Evolutionary conservation across 495 filamentous ascomycete genomes (phyloP), one percentile per base, ranked within the genome.

Genomic region (Monascus purpureus): DNA sequence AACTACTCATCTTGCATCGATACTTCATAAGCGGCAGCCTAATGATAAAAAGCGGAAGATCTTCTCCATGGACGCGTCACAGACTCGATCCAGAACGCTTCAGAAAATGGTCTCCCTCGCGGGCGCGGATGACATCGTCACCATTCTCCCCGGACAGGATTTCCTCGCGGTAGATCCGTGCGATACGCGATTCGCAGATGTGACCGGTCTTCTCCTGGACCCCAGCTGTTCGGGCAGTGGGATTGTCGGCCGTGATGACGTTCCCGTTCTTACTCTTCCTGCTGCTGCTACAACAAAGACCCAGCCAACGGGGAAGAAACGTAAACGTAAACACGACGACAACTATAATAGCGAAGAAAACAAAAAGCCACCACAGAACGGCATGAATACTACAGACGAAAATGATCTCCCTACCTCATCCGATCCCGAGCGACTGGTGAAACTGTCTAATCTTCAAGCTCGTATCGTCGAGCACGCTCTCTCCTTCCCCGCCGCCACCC

Each of bases 151-250:
- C 0, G 78, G 75, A 0, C 67, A 77, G 35, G 88, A 97, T 45
- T 96, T 95, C 46, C 57, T 95, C 2, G 71, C 67, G 4, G 57
- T 80, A 1, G 67, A 86, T 40, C 84, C 88, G 0, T 38, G 52
- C 6, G 63, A 67, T 26, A 26, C 43, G 1, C 60, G 55, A 5
- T 70, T 74, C 37, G 48, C 50, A 7, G 57, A 69, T 8, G 82
- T 94, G 4, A 68, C 71, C 0, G 77, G 77, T 8, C 53, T 97
- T 15, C 58, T 97, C 3, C 69, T 97, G 0, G 92, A 97, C 51
- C 90, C 90, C 0, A 88, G 80, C 42, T 97, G 90, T 44, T 93
- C 85, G 1, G 90, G 90, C 1, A 93, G 82, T 47, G 90, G 90
- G 0, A 97, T 97, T 15, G 75, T 94, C 6, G 82, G 85, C 4